These are phyloP conservation scores for Terfezia claveryi DNA, from an alignment of 495 filamentous ascomycete genomes.

Conservation along the genomic window DNA sequence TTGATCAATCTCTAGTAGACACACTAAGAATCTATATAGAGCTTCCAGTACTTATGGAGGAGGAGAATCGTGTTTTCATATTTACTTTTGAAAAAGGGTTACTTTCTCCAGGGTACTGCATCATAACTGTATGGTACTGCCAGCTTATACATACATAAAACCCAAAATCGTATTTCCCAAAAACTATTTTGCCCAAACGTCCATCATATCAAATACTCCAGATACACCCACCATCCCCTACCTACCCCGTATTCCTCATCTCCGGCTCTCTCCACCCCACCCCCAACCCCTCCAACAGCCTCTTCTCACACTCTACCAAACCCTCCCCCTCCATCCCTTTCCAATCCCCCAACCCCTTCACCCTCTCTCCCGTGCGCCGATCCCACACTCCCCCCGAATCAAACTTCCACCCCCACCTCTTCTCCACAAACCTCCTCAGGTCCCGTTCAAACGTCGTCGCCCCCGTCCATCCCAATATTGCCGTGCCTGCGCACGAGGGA, in stretches of 20 bases:
- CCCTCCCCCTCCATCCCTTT: slow-evolving; percentile 5
- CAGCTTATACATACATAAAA: no score
- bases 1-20: no score
- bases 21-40: no score
- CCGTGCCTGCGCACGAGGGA: slow-evolving; percentile 73
- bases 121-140: no score
- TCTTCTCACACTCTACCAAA: slow-evolving; percentile 43
- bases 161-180: no score
- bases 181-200: background rate
- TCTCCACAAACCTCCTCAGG: slow-evolving; percentile 56
- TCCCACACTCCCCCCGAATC: slow-evolving; percentile 70
- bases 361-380: slow-evolving; percentile 37
- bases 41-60: no score
- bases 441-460: slow-evolving; percentile 82
- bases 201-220: background rate
- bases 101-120: no score
- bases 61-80: no score
- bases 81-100: no score
- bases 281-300: slow-evolving; percentile 59
- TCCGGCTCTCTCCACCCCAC: slow-evolving; percentile 49
- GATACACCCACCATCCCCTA: no score
- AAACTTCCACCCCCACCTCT: slow-evolving; percentile 55
- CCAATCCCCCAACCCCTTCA: slow-evolving; percentile 32
- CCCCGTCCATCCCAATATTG: slow-evolving; percentile 69
- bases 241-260: background rate